Evolutionary conservation across 225 moss, liverwort and hornwort genomes (phyloP), one percentile per base, ranked within the genome.

Genomic region (Thuidium tamariscinum): DNA sequence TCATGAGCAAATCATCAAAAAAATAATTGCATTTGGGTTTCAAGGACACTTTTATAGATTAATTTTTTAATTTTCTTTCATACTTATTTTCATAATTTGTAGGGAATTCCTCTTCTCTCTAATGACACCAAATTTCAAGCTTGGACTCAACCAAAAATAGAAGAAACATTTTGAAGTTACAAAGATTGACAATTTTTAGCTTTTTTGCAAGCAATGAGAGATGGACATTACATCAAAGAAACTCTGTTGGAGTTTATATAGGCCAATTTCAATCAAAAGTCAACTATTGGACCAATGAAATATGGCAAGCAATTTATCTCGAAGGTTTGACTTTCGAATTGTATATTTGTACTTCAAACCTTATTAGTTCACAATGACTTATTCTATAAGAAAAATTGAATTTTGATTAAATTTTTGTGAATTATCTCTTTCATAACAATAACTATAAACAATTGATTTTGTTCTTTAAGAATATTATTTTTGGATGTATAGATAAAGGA

Each of bases 161-260:
- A 71, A 27, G n/a, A n/a, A n/a, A n/a, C n/a, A n/a, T n/a, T n/a
- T n/a, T n/a, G n/a, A n/a, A 71, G 9, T 26, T 42, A 5, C 15
- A 26, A 42, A 0, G 26, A 69, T 70, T 70, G 2, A 42, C 0
- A 70, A 70, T 70, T 42, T 70, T 37, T 0, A 16, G 3, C 3
- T 27, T 27, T 3, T 29, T 71, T 29, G 44, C 10, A 16, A 26
- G 14, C 1, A 70, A 9, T 25, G 23, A 68, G 16, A 70, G 3
- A 27, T 70, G 26, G 3, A 8, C 0, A 9, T 0, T 26, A 9
- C 2, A 23, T 8, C 6, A 8, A 41, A 1, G 8, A 26, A 69
- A 23, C 13, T 68, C 37, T 41, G n/a, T n/a, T 0, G 5, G 1
- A 69, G 4, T 41, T 69, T 41, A 14, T 41, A 3, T 26, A 1